Conservation (phyloP, 257 asterid species). For the Solanum piurae region DNA sequence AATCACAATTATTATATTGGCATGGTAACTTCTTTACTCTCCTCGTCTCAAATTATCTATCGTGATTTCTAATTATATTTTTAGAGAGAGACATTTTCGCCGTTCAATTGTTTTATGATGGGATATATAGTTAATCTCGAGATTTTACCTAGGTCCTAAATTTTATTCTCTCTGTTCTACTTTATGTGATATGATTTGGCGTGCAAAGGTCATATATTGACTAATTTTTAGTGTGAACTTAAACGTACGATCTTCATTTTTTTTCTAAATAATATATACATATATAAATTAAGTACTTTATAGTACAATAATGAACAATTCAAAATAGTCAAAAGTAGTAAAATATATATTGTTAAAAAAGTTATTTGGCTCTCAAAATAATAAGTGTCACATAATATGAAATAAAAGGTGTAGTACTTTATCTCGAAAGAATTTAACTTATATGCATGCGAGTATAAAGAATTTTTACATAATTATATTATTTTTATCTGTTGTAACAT, state of each 20-base stretch:
- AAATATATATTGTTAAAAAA: background rate
- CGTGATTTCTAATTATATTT: background rate
- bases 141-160: background rate
- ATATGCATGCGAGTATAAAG: background rate
- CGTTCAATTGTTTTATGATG: background rate
- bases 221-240: background rate
- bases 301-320: background rate
- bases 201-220: background rate
- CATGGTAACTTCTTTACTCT: background rate
- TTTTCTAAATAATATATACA: too few species aligned
- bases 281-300: too few species aligned
- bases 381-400: background rate
- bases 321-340: background rate
- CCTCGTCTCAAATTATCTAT: background rate
- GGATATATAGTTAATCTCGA: background rate
- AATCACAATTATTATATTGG: background rate
- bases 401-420: background rate
- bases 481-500: background rate
- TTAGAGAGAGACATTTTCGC: rapidly evolving
- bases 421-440: background rate
- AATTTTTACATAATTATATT: background rate
- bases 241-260: background rate
- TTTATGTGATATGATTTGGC: background rate
- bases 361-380: background rate
- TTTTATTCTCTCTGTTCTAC: background rate